Conservation (phyloP, 2,329 filamentous ascomycete species). For the Diaporthe nobilis region DNA sequence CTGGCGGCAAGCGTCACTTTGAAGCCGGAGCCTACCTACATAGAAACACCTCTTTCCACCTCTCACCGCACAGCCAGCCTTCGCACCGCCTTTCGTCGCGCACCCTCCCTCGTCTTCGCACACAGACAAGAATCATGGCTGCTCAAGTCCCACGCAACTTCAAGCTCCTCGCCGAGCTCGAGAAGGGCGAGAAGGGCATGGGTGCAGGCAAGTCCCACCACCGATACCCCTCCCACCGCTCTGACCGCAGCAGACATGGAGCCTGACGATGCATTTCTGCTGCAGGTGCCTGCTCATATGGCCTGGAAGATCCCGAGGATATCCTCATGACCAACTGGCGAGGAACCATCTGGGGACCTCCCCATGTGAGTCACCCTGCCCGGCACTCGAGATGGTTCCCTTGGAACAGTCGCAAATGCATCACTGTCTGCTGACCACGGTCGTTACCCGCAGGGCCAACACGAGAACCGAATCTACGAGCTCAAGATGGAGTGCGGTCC, state of each 20-base stretch:
- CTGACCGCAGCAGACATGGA: not conserved
- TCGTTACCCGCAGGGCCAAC: slow-evolving; percentile 73
- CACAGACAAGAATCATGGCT: slow-evolving; percentile 47
- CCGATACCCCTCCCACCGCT: not conserved
- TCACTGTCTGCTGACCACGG: slow-evolving; percentile 20
- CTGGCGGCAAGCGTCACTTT: slow-evolving; percentile 8
- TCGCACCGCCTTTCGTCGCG: slow-evolving; percentile 8
- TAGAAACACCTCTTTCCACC: not conserved
- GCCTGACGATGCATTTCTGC: slow-evolving; percentile 24
- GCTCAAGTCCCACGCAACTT: slow-evolving; percentile 91
- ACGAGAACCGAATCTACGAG: slow-evolving; percentile 99
- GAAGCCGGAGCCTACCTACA: not conserved
- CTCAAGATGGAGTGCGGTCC: slow-evolving; percentile 96
- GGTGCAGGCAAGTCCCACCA: slow-evolving; percentile 78
- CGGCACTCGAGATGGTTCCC: slow-evolving; percentile 6
- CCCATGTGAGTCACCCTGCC: slow-evolving; percentile 75
- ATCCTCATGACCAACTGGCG: slow-evolving; percentile 99
- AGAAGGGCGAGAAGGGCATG: slow-evolving; percentile 98
- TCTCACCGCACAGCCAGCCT: not conserved
- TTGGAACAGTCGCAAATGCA: slow-evolving; percentile 38
- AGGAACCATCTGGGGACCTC: slow-evolving; percentile 95
- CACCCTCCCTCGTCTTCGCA: not conserved
- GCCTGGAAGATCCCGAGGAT: slow-evolving; percentile 93
- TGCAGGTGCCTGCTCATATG: slow-evolving; percentile 95
- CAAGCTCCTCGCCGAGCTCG: slow-evolving; percentile 94